Percentiles rank a stretch among this genome's conserved stretches.
Conservation (phyloP, 768 basidiomycete genomes). For the Rickenella mellea region DNA sequence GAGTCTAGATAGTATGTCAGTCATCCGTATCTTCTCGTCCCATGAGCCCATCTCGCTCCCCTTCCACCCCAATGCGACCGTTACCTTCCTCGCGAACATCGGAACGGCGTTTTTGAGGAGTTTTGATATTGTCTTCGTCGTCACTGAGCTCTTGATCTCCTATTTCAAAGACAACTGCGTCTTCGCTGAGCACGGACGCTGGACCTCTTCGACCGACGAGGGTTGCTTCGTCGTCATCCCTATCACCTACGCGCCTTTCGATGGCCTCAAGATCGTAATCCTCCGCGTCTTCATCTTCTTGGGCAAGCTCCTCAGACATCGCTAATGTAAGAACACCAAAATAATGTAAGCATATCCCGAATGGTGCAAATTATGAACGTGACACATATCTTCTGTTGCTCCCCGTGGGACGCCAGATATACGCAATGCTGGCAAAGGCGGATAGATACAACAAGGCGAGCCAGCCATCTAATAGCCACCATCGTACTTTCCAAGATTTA, state of each 20-base stretch:
- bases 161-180: constrained; percentile 83
- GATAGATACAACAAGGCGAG: constrained; percentile 80
- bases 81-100: constrained; percentile 33
- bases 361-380: constrained; percentile 1
- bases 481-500: constrained; percentile 80
- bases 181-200: constrained; percentile 38
- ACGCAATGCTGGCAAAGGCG: constrained; percentile 74
- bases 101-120: constrained; percentile 39
- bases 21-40: constrained; percentile 26
- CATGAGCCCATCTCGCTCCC: constrained; percentile 65
- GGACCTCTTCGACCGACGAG: constrained; percentile 54
- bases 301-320: constrained; percentile 94
- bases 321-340: constrained; percentile 57
- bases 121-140: constrained; percentile 48
- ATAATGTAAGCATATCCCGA: constrained; percentile 10
- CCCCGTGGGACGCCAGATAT: constrained; percentile 88
- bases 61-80: constrained; percentile 33
- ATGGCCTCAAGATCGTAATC: constrained; percentile 83
- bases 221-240: constrained; percentile 64
- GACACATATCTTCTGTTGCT: constrained; percentile 75
- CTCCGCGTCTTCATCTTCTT: constrained; percentile 89
- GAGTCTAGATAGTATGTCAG: constrained; percentile 14
- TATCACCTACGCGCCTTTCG: constrained; percentile 30
- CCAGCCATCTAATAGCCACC: constrained; percentile 97
- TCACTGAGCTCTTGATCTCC: constrained; percentile 69